Conservation (phyloP, 306 rosid genomes). For the Hylodesmum podocarpum region DNA sequence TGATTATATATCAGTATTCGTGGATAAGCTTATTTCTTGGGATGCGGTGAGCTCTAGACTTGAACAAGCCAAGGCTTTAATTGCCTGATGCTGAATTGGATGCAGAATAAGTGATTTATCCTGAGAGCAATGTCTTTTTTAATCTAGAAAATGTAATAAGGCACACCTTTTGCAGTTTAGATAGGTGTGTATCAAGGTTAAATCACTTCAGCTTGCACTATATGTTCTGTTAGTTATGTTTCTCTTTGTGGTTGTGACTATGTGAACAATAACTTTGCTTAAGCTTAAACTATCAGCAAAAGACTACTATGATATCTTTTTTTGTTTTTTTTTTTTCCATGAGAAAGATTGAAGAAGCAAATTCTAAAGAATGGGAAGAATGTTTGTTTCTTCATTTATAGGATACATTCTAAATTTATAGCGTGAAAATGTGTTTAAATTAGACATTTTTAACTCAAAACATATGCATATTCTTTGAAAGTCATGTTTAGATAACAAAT, state of each 20-base stretch:
- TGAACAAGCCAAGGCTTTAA: conserved; percentile 60
- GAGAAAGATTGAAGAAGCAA: neutral
- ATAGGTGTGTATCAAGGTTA: neutral
- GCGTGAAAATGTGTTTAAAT: neutral
- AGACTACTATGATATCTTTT: neutral
- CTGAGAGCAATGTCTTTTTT: neutral
- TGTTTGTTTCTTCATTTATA: neutral
- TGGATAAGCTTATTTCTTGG: conserved; percentile 79
- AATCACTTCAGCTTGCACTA: neutral
- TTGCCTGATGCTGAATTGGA: conserved; percentile 26
- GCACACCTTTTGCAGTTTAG: neutral
- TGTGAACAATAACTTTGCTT: neutral
- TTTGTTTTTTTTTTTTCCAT: too few species aligned
- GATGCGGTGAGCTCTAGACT: conserved; percentile 62
- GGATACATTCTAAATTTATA: neutral
- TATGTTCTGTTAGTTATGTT: neutral
- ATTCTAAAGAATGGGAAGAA: neutral
- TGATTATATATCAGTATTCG: conserved; percentile 62
- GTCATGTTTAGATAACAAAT: neutral
- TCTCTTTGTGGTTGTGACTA: neutral
- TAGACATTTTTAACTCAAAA: neutral
- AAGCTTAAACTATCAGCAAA: neutral
- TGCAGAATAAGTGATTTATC: conserved; percentile 28
- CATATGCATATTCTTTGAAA: neutral
- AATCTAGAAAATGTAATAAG: neutral